Percentiles rank a stretch among this genome's conserved stretches.
Conservation (phyloP, 2,329 filamentous ascomycete species). For the Fusarium coicis region DNA sequence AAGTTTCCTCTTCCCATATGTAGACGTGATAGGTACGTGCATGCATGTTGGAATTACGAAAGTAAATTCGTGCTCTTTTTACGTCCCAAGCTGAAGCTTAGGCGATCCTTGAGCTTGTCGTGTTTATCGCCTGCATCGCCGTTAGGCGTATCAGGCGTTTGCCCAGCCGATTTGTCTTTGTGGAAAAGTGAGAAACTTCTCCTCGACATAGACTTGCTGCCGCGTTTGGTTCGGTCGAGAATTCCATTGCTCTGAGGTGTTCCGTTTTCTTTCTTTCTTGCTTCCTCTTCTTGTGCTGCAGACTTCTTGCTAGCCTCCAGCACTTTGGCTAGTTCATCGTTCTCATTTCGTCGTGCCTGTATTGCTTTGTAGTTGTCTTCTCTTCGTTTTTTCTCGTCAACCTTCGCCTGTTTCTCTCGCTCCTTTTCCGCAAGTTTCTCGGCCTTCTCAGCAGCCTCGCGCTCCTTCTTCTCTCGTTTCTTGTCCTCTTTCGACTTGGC, state of each 20-base stretch:
- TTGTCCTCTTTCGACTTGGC: constrained; percentile 68
- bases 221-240: constrained; percentile 74
- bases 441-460: constrained; percentile 65
- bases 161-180: constrained; percentile 58
- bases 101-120: constrained; percentile 69
- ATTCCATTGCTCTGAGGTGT: constrained; percentile 55
- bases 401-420: constrained; percentile 56
- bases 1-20: constrained; percentile 14
- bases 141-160: constrained; percentile 36
- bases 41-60: constrained; percentile 35
- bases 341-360: constrained; percentile 64
- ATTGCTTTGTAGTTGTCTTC: constrained; percentile 67
- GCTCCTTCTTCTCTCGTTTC: constrained; percentile 76
- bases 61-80: constrained; percentile 73
- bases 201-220: constrained; percentile 81
- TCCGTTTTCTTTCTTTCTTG: constrained; percentile 53
- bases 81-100: constrained; percentile 73
- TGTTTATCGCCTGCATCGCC: constrained; percentile 52
- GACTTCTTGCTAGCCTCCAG: constrained; percentile 74
- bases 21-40: constrained; percentile 14
- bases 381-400: constrained; percentile 53
- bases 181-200: constrained; percentile 77
- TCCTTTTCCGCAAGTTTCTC: constrained; percentile 61
- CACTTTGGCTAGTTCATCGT: constrained; percentile 70
- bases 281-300: constrained; percentile 63